Evolutionary conservation across 306 rosid genomes (phyloP).

Genomic region (Sesbania bispinosa): DNA sequence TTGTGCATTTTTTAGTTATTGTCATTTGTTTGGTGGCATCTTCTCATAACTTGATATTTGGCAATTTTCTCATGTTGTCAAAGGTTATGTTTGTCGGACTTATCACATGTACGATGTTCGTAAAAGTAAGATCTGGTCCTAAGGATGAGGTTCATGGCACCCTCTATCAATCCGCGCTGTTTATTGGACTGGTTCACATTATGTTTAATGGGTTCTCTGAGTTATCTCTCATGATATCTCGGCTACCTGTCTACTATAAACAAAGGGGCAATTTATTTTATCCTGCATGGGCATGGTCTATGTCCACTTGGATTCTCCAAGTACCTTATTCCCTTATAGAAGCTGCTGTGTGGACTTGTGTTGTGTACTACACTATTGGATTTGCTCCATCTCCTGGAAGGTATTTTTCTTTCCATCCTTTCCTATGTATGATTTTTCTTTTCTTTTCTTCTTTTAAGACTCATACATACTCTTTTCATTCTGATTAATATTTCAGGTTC

Average conservation of each 20-base stretch:
- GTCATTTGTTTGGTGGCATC: neutral
- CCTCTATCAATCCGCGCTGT: slow-evolving; percentile 68
- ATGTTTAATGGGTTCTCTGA: slow-evolving; percentile 85
- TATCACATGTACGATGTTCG: slow-evolving; percentile 65
- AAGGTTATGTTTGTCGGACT: slow-evolving; percentile 81
- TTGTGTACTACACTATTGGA: slow-evolving; percentile 75
- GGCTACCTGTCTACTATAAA: slow-evolving; percentile 82
- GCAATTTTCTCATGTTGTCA: slow-evolving; percentile 9
- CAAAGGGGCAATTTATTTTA: slow-evolving; percentile 82
- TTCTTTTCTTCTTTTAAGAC: neutral
- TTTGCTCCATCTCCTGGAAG: slow-evolving; percentile 76
- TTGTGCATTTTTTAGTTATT: neutral
- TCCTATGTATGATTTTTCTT: neutral
- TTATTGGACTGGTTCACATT: slow-evolving; percentile 78
- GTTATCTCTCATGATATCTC: slow-evolving; percentile 67
- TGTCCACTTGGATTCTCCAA: slow-evolving; percentile 67
- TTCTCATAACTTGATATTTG: neutral
- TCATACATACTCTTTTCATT: slow-evolving; percentile 16
- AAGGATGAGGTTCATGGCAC: slow-evolving; percentile 52
- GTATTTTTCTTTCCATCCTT: slow-evolving; percentile 24
- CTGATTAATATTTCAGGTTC: slow-evolving; percentile 53
- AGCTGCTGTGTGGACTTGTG: slow-evolving; percentile 70
- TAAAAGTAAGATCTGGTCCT: slow-evolving; percentile 43
- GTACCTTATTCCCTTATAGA: slow-evolving; percentile 73
- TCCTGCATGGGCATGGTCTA: slow-evolving; percentile 76